Conservation (phyloP, 371 early-diverging fungal species). For the Capillidium heterosporum region DNA sequence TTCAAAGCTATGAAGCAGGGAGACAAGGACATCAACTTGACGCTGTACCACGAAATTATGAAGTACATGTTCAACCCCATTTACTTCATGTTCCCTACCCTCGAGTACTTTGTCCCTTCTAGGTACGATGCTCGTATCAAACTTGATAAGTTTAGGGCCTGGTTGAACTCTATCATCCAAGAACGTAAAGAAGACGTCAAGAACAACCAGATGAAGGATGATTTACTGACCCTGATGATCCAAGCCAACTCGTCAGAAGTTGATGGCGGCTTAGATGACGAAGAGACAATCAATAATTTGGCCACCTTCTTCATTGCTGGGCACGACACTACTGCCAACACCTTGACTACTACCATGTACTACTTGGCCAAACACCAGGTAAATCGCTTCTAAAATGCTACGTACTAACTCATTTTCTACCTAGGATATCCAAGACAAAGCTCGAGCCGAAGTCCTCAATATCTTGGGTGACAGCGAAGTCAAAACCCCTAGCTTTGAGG, state of each 20-base stretch:
- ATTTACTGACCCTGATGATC: background rate
- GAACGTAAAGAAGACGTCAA: background rate
- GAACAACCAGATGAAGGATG: no score
- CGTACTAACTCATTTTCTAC: background rate
- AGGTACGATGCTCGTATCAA: background rate
- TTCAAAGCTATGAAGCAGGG: background rate
- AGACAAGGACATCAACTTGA: background rate
- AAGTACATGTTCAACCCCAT: background rate
- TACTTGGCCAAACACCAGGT: background rate
- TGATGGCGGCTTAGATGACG: constrained; percentile 5
- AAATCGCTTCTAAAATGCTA: background rate
- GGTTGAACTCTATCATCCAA: background rate
- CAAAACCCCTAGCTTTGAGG: background rate
- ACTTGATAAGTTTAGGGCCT: background rate
- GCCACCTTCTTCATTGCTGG: constrained; percentile 22
- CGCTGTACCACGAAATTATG: background rate
- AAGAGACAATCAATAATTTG: constrained; percentile 10
- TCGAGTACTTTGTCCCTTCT: background rate
- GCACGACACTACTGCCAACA: constrained; percentile 10
- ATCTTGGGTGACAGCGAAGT: background rate
- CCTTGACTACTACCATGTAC: background rate
- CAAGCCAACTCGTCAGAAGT: background rate
- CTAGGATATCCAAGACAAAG: constrained; percentile 3
- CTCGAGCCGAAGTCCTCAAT: background rate
- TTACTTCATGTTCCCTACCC: background rate